These are phyloP conservation scores for Fusarium falciforme DNA, from an alignment of 2,329 filamentous ascomycete species.

Conservation along the genomic window DNA sequence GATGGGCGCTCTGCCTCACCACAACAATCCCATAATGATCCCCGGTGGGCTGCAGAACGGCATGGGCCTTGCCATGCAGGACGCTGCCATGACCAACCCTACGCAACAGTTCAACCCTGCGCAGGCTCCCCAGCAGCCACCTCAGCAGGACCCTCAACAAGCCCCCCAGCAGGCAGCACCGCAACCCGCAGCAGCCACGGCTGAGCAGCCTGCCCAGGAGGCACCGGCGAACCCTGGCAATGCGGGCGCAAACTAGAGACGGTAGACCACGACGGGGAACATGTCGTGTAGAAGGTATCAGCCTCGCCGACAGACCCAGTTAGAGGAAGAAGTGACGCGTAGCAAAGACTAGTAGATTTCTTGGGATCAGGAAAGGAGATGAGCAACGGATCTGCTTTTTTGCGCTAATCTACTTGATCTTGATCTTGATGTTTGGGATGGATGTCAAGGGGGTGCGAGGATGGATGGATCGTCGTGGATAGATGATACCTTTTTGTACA, in stretches of 20 bases:
- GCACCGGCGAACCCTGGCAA: constrained; percentile 8
- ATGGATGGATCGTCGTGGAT: constrained; percentile 22
- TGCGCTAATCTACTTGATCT: constrained; percentile 13
- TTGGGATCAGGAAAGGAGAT: not conserved
- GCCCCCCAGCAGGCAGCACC: constrained; percentile 4
- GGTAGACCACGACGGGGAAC: not conserved
- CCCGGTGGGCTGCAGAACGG: constrained; percentile 27
- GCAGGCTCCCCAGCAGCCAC: constrained; percentile 11
- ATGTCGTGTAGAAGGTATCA: not conserved
- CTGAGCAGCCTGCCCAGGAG: constrained; percentile 26
- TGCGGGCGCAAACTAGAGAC: constrained; percentile 5
- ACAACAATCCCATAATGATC: constrained; percentile 41
- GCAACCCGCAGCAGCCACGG: not conserved
- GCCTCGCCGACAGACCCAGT: not conserved
- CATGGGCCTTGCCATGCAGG: constrained; percentile 31
- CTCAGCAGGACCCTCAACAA: constrained; percentile 5
- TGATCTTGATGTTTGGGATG: not conserved
- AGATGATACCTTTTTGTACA: constrained; percentile 43
- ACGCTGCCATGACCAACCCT: constrained; percentile 21
- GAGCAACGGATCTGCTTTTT: not conserved
- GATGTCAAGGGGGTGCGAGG: not conserved
- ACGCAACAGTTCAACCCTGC: constrained; percentile 23
- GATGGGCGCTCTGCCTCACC: constrained; percentile 40
- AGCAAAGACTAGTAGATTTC: constrained; percentile 9
- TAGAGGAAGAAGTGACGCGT: not conserved